Conservation (phyloP, 768 basidiomycete species). For the Suillus paluster region DNA sequence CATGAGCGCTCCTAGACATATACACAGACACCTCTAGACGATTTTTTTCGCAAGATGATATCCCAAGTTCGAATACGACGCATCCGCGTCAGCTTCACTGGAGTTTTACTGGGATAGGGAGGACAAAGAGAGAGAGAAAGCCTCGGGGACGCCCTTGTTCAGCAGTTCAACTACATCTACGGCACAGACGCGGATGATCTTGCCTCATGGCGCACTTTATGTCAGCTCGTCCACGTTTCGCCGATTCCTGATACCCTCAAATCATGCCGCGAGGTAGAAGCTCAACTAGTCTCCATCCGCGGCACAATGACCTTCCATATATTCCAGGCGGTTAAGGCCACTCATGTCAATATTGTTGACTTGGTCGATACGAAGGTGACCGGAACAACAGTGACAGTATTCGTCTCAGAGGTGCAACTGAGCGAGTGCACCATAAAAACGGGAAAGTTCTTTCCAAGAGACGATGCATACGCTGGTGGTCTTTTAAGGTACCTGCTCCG, state of each 20-base stretch:
- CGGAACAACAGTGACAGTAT: slow-evolving; percentile 20
- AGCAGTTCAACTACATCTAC: slow-evolving; percentile 29
- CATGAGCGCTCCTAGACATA: not conserved
- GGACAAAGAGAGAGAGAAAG: not conserved
- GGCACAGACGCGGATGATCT: slow-evolving; percentile 22
- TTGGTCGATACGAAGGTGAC: slow-evolving; percentile 25
- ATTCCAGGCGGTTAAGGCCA: slow-evolving; percentile 24
- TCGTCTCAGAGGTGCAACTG: slow-evolving; percentile 24
- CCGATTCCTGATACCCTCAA: slow-evolving; percentile 19
- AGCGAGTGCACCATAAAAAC: slow-evolving; percentile 24
- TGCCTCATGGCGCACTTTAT: slow-evolving; percentile 25
- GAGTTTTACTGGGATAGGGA: slow-evolving; percentile 20
- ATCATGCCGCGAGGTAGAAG: slow-evolving; percentile 22
- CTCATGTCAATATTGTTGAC: slow-evolving; percentile 38
- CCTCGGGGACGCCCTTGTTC: slow-evolving; percentile 23
- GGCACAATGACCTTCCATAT: not conserved
- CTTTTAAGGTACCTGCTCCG: slow-evolving; percentile 34
- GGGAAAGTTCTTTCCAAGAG: slow-evolving; percentile 31
- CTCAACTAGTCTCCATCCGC: not conserved
- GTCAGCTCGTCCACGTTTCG: slow-evolving; percentile 18
- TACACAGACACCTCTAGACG: slow-evolving; percentile 21
- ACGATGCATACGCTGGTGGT: slow-evolving; percentile 31
- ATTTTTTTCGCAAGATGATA: slow-evolving; percentile 29
- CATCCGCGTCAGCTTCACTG: slow-evolving; percentile 16
- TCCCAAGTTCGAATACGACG: slow-evolving; percentile 21